These are phyloP conservation scores for Pterocarpus macrocarpus DNA, from an alignment of 306 rosid genomes.

Conservation along the genomic window DNA sequence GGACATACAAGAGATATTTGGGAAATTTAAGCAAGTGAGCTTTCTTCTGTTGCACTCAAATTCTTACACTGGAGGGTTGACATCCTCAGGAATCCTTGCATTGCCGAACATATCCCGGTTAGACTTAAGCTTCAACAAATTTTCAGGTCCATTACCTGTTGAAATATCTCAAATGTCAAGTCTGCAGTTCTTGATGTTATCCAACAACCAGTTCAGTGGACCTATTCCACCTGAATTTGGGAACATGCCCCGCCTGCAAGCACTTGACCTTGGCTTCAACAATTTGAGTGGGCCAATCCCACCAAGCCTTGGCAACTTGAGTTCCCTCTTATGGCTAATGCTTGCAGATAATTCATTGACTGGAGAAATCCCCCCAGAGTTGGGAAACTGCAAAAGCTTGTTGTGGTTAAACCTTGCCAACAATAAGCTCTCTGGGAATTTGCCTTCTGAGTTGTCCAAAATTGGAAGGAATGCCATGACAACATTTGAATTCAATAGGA, in stretches of 20 bases:
- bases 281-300: conserved; percentile 78
- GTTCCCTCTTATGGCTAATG: conserved; percentile 91
- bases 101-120: conserved; percentile 66
- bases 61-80: conserved; percentile 71
- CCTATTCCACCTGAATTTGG: conserved; percentile 74
- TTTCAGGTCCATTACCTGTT: conserved; percentile 81
- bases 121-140: conserved; percentile 76
- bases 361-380: conserved; percentile 75
- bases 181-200: conserved; percentile 69
- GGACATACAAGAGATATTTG: conserved; percentile 77
- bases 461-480: conserved; percentile 68
- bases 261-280: conserved; percentile 84
- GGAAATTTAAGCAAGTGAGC: conserved; percentile 69
- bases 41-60: conserved; percentile 80
- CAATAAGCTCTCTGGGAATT: conserved; percentile 71
- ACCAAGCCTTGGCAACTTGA: conserved; percentile 75
- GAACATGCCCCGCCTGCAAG: conserved; percentile 66
- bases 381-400: conserved; percentile 85
- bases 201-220: conserved; percentile 79
- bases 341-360: conserved; percentile 77
- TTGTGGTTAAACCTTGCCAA: conserved; percentile 94
- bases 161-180: conserved; percentile 74
- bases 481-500: conserved; percentile 68
- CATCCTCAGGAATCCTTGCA: conserved; percentile 73
- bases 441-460: conserved; percentile 72